These are phyloP conservation scores for Pichia sp. DNA, from an alignment of 1,139 yeast species.

Conservation along the genomic window DNA sequence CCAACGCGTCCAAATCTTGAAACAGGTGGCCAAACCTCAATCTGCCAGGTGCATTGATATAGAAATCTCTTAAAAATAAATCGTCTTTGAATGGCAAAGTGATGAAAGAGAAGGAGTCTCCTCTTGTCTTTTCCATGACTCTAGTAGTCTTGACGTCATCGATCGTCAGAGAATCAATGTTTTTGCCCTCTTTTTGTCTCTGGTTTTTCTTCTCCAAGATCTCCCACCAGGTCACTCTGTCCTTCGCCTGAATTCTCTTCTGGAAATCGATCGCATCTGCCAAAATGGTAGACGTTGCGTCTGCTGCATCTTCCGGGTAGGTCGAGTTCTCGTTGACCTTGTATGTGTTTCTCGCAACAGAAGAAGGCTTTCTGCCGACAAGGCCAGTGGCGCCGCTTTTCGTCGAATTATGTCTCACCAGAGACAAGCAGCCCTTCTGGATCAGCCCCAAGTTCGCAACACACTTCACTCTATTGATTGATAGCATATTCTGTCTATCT, in stretches of 20 bases:
- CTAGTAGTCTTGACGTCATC: conserved; percentile 70
- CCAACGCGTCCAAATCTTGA: conserved; percentile 85
- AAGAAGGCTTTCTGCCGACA: neutral
- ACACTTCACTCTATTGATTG: neutral
- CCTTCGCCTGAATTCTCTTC: conserved; percentile 34
- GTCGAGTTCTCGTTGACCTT: neutral
- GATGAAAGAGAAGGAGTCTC: conserved; percentile 71
- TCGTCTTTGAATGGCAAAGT: conserved; percentile 81
- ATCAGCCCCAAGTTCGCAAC: neutral
- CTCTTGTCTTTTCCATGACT: conserved; percentile 67
- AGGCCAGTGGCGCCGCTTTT: neutral
- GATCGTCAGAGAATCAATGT: conserved; percentile 64
- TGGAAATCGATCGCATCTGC: conserved; percentile 45
- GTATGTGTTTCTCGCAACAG: neutral
- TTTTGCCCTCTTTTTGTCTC: conserved; percentile 65
- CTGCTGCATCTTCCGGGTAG: conserved; percentile 36
- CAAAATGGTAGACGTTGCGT: conserved; percentile 60
- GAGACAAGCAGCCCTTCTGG: neutral
- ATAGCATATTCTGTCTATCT: neutral
- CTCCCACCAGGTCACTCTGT: conserved; percentile 77
- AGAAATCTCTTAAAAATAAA: conserved; percentile 76
- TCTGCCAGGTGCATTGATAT: conserved; percentile 83
- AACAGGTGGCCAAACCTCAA: conserved; percentile 87
- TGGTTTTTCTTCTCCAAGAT: conserved; percentile 73
- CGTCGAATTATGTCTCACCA: conserved; percentile 5